These are phyloP conservation scores for Miscanthus lutarioriparius DNA, from an alignment of 176 grass and related monocot genomes.

Conservation along the genomic window DNA sequence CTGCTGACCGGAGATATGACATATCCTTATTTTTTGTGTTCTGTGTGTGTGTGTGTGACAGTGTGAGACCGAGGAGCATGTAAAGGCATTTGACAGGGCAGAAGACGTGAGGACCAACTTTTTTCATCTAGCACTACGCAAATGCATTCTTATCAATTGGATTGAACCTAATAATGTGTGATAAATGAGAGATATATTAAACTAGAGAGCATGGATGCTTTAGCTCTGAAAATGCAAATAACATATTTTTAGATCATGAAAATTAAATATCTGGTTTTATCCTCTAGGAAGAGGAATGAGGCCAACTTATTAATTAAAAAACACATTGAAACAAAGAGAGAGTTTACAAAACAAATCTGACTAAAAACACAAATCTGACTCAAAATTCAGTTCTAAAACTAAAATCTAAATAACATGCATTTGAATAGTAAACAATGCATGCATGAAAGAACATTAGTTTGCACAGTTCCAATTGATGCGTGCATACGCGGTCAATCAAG, in stretches of 20 bases:
- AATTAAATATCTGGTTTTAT: too few species aligned
- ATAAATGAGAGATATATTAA: not conserved
- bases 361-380: not conserved
- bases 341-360: not conserved
- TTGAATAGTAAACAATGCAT: not conserved
- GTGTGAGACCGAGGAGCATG: not conserved
- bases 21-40: slow-evolving; percentile 9
- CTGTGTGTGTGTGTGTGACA: too few species aligned
- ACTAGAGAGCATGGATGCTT: not conserved
- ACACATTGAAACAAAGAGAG: not conserved
- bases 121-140: not conserved
- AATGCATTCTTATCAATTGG: not conserved
- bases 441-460: not conserved
- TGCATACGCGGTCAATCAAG: not conserved
- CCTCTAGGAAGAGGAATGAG: not conserved
- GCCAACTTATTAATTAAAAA: not conserved
- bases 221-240: not conserved
- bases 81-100: not conserved
- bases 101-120: not conserved
- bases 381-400: not conserved
- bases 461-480: not conserved
- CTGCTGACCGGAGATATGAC: not conserved
- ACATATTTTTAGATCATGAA: not conserved
- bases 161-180: not conserved
- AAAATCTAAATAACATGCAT: not conserved